Evolutionary conservation across 2,329 filamentous ascomycete species (phyloP).

Genomic region (Neocucurbitaria cava): DNA sequence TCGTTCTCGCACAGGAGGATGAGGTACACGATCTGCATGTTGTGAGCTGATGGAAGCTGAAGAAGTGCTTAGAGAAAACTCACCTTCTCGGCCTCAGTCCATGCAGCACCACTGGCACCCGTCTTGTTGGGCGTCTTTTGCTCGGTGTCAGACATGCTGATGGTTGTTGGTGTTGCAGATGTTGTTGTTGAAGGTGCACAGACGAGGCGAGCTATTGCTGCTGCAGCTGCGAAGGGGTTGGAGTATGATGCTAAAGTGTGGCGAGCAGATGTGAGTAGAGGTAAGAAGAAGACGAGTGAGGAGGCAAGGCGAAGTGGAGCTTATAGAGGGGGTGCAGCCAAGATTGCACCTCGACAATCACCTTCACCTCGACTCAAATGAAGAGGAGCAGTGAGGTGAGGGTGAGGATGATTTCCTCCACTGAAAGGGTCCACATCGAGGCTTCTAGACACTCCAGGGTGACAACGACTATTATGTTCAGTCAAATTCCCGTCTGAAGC

Average conservation of each 20-base stretch:
- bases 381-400: neutral
- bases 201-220: neutral
- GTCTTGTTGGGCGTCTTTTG: constrained; percentile 13
- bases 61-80: neutral
- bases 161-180: neutral
- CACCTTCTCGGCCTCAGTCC: constrained; percentile 33
- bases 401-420: neutral
- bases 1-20: constrained; percentile 28
- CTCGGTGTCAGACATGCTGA: constrained; percentile 10
- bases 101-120: constrained; percentile 20
- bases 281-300: neutral
- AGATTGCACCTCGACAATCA: neutral
- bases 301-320: neutral
- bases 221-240: neutral
- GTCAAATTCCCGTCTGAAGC: too few species aligned
- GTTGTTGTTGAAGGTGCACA: neutral
- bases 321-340: neutral
- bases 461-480: too few species aligned
- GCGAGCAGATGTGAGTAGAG: neutral
- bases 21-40: constrained; percentile 27
- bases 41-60: constrained; percentile 1
- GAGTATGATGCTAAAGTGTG: neutral
- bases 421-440: too few species aligned
- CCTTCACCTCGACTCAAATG: neutral
- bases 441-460: too few species aligned